A percentile compares a stretch with the other conserved stretches of the same genome.
phyloP scores from a whole-genome alignment of 106 monocot species.

The Dendrobium chrysotoxum region DNA sequence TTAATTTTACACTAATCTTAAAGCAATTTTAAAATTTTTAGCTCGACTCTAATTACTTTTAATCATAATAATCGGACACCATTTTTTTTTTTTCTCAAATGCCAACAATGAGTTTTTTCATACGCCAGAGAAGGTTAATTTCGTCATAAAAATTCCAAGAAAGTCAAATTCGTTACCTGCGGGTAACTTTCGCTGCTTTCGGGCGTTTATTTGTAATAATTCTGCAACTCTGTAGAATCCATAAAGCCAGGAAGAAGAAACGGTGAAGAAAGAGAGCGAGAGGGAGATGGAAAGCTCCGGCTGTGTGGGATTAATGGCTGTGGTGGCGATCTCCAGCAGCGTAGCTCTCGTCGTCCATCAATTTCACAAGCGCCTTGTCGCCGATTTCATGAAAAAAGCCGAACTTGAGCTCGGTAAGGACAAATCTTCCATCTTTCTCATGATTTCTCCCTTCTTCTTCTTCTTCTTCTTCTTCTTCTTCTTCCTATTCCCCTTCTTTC shows the following conservation, averaged over 20 bases:
- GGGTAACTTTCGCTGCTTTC: neutral
- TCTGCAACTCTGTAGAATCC: neutral
- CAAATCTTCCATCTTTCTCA: slow-evolving; percentile 1
- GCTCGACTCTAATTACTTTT: no score
- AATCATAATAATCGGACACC: no score
- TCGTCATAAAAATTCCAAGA: no score
- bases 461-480: neutral
- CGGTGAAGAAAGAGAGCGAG: neutral
- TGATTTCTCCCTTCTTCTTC: neutral
- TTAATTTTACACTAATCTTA: no score
- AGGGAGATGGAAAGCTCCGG: slow-evolving; percentile 31
- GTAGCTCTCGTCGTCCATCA: slow-evolving; percentile 35
- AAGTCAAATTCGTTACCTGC: no score
- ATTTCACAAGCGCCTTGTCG: slow-evolving; percentile 34
- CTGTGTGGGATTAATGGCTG: slow-evolving; percentile 50
- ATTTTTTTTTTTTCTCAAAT: no score
- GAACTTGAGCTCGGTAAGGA: slow-evolving; percentile 27
- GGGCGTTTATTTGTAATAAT: neutral
- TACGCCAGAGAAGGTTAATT: no score
- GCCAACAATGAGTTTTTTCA: no score
- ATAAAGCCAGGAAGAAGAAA: neutral
- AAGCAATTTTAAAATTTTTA: no score
- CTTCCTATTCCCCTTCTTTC: neutral
- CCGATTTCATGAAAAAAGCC: slow-evolving; percentile 46
- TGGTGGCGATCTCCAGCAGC: slow-evolving; percentile 47